A percentile compares a stretch with the other conserved stretches of the same genome.
Evolutionary conservation across 164 flowering plant species (phyloP).

Genomic region (Litsea cubeba): DNA sequence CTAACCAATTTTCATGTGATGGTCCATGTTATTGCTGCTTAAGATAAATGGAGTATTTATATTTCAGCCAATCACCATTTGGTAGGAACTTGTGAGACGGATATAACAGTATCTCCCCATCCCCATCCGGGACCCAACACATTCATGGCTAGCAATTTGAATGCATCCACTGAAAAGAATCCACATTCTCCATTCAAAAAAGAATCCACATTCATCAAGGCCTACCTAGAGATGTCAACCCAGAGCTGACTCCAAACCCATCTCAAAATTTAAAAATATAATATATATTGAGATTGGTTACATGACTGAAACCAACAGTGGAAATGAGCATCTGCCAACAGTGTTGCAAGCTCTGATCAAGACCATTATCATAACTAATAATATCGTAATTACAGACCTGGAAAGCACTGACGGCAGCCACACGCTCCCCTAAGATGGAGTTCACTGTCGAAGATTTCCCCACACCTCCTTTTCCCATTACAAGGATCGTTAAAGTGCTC

Average conservation of each 20-base stretch:
- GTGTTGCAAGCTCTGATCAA: background rate
- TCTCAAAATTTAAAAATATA: too few relatives aligned
- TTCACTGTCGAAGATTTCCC: constrained; percentile 98
- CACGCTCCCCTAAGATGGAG: constrained; percentile 87
- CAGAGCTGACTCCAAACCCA: too few relatives aligned
- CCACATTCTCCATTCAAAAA: too few relatives aligned
- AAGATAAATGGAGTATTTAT: too few relatives aligned
- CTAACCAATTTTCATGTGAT: background rate
- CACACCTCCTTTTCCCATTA: constrained; percentile 98
- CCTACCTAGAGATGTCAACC: too few relatives aligned
- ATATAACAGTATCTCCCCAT: too few relatives aligned
- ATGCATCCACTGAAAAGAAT: too few relatives aligned
- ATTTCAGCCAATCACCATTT: background rate
- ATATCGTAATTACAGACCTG: constrained; percentile 45
- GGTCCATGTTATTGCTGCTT: background rate
- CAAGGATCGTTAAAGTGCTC: constrained; percentile 77
- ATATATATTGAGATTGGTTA: too few relatives aligned
- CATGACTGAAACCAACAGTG: background rate
- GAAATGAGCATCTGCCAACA: background rate
- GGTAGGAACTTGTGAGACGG: background rate
- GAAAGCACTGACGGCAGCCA: constrained; percentile 74
- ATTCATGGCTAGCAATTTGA: too few relatives aligned
- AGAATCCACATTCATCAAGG: too few relatives aligned
- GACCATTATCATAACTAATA: background rate
- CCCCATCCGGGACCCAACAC: too few relatives aligned